Evolutionary conservation across 306 rosid species (phyloP).

Genomic region (Gastrolobium villosum): DNA sequence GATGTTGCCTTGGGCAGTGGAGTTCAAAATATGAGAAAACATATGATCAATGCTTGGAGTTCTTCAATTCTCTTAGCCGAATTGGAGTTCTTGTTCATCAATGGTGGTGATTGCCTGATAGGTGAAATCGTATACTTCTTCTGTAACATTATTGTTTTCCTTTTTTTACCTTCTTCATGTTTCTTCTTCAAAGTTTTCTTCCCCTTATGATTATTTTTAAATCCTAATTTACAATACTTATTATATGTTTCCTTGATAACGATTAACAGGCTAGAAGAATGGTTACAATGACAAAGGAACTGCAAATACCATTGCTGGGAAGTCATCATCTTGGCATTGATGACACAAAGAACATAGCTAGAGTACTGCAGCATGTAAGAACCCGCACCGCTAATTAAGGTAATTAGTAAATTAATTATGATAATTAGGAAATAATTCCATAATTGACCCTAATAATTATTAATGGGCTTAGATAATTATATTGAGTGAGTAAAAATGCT

Average conservation of each 20-base stretch:
- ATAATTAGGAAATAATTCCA: too few relatives aligned
- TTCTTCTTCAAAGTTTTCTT: conserved; percentile 1
- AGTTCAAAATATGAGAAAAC: conserved; percentile 87
- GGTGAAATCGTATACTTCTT: conserved; percentile 31
- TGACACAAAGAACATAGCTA: too few relatives aligned
- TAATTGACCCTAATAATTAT: too few relatives aligned
- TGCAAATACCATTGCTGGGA: conserved; percentile 76
- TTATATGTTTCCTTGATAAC: conserved; percentile 38
- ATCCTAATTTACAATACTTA: conserved; percentile 21
- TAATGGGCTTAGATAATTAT: too few relatives aligned
- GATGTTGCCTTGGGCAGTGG: conserved; percentile 94
- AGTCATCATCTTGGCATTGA: conserved; percentile 99
- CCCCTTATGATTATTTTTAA: neutral
- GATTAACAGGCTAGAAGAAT: conserved; percentile 87
- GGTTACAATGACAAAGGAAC: conserved; percentile 89
- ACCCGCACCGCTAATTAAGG: too few relatives aligned
- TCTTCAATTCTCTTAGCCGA: conserved; percentile 78
- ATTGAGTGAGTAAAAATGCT: too few relatives aligned
- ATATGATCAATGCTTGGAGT: conserved; percentile 83
- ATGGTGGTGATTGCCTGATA: conserved; percentile 76
- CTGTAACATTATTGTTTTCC: conserved; percentile 46
- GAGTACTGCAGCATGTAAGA: too few relatives aligned
- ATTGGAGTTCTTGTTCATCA: conserved; percentile 98
- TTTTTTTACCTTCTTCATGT: conserved; percentile 37
- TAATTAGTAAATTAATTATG: too few relatives aligned